A percentile compares a stretch with the other conserved stretches of the same genome.
phyloP scores from a whole-genome alignment of 768 basidiomycete species.

The Agrocybe praecox region DNA sequence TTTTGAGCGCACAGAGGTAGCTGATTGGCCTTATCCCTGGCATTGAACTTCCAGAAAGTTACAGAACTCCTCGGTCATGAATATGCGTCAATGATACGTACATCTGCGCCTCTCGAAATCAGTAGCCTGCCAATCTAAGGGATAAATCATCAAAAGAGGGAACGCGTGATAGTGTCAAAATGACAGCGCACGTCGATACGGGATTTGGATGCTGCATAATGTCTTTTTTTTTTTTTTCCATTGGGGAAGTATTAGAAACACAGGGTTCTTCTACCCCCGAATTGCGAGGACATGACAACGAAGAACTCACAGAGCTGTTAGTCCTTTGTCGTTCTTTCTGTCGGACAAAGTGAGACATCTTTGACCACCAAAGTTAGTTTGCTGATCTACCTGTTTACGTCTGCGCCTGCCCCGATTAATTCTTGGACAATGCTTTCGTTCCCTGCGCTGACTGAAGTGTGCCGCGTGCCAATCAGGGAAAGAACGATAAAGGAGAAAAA shows the following conservation, averaged over 20 bases:
- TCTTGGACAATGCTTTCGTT: constrained; percentile 74
- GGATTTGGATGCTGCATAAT: constrained; percentile 93
- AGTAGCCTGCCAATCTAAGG: constrained; percentile 84
- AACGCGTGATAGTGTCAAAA: constrained; percentile 22
- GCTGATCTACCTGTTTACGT: constrained; percentile 58
- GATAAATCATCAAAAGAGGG: constrained; percentile 29
- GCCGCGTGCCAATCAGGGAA: constrained; percentile 18
- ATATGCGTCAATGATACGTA: constrained; percentile 48
- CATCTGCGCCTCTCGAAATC: constrained; percentile 88
- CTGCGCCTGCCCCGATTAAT: constrained; percentile 80
- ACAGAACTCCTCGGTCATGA: constrained; percentile 32
- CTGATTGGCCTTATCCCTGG: constrained; percentile 92
- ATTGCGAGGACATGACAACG: constrained; percentile 4
- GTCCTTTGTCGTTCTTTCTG: constrained; percentile 78
- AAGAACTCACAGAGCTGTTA: constrained; percentile 75
- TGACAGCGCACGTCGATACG: constrained; percentile 68
- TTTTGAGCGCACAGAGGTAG: constrained; percentile 69
- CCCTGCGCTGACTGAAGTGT: constrained; percentile 73
- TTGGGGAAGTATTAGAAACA: constrained; percentile 11
- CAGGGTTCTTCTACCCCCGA: constrained; percentile 12
- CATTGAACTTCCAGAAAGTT: constrained; percentile 76
- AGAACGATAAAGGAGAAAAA: constrained; percentile 4
- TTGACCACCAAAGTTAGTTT: constrained; percentile 18
- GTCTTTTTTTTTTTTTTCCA: constrained; percentile 69
- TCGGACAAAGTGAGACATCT: constrained; percentile 19